A percentile compares a stretch with the other conserved stretches of the same genome.
Conservation (phyloP, 169 alveolate species). For the Plasmodium vivax region DNA sequence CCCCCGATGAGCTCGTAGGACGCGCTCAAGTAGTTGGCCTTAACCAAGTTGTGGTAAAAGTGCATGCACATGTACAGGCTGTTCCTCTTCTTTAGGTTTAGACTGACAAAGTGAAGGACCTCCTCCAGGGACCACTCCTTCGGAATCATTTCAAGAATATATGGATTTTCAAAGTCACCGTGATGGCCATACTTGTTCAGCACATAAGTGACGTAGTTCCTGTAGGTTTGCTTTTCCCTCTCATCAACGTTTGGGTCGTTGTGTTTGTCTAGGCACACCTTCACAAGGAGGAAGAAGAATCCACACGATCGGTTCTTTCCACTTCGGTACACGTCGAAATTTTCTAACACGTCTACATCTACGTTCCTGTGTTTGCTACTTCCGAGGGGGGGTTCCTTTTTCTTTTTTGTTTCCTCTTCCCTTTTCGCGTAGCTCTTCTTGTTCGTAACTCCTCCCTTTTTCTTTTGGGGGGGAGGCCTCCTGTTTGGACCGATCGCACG, state of each 20-base stretch:
- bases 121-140: conserved; percentile 33
- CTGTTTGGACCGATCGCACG: not conserved
- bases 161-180: conserved; percentile 27
- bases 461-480: not conserved
- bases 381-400: not conserved
- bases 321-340: conserved; percentile 25
- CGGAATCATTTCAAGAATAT: conserved; percentile 28
- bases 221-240: conserved; percentile 7
- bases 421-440: not conserved
- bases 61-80: conserved; percentile 19
- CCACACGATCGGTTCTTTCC: conserved; percentile 18
- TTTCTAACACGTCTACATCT: conserved; percentile 13
- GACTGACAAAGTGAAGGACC: not conserved
- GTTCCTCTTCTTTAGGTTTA: conserved; percentile 10
- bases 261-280: conserved; percentile 22
- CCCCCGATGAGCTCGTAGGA: conserved; percentile 14
- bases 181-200: conserved; percentile 49
- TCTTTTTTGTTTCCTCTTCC: not conserved
- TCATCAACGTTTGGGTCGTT: not conserved
- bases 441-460: not conserved
- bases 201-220: conserved; percentile 6
- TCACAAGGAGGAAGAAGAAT: conserved; percentile 42
- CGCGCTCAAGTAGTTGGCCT: conserved; percentile 11
- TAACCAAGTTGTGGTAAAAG: conserved; percentile 35
- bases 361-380: conserved; percentile 5